phyloP scores from a whole-genome alignment of 495 filamentous ascomycete genomes.

The Aspergillus bertholletiae region DNA sequence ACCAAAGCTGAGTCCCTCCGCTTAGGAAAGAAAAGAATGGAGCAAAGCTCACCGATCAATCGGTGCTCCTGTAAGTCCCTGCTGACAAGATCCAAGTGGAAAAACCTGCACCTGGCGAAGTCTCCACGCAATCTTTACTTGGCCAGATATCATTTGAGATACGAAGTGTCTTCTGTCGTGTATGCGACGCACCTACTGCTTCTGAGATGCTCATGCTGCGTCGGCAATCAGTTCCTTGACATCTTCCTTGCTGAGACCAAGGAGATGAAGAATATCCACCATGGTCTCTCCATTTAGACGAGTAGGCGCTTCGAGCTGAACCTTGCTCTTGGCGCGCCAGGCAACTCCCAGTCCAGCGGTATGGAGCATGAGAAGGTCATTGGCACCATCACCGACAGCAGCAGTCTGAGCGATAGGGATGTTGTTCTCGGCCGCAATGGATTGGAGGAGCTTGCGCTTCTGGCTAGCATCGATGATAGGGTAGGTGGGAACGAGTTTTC shows the following conservation, averaged over 20 bases:
- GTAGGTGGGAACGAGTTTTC: conserved; percentile 63
- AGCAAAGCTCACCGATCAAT: neutral
- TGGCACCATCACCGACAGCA: conserved; percentile 90
- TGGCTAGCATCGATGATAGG: conserved; percentile 78
- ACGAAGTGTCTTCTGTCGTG: neutral
- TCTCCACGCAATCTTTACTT: neutral
- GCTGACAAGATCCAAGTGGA: neutral
- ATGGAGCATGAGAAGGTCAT: conserved; percentile 90
- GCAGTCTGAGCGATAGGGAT: conserved; percentile 73
- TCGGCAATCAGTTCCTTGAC: conserved; percentile 44
- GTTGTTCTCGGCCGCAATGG: conserved; percentile 70
- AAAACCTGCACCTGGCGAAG: neutral
- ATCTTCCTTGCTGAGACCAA: conserved; percentile 71
- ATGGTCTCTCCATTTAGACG: conserved; percentile 78
- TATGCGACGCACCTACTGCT: neutral
- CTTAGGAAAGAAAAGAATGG: neutral
- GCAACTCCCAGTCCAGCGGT: conserved; percentile 87
- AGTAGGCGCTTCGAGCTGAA: conserved; percentile 81
- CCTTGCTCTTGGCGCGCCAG: conserved; percentile 88
- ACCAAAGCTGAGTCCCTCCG: neutral
- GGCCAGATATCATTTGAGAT: neutral
- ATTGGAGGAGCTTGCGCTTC: conserved; percentile 71
- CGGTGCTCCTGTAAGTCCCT: neutral
- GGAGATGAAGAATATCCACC: conserved; percentile 76
- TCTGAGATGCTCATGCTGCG: conserved; percentile 10